Evolutionary conservation across 495 filamentous ascomycete genomes (phyloP).

Genomic region (Penicillium turbatum): DNA sequence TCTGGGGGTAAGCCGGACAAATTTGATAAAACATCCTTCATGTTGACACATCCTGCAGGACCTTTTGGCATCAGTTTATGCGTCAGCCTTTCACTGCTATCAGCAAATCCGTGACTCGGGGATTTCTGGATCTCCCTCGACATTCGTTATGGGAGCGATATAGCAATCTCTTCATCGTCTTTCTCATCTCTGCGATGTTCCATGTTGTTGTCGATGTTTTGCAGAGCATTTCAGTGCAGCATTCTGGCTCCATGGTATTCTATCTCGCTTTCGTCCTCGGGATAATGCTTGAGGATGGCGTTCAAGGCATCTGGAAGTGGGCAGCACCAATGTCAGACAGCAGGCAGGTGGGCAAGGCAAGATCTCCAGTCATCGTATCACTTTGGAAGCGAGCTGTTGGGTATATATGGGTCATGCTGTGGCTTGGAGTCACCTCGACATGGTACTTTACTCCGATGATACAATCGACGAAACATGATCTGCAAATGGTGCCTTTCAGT

Average conservation of each 20-base stretch:
- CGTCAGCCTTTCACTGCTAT: constrained; percentile 3
- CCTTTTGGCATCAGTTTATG: constrained; percentile 9
- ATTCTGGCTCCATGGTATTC: constrained; percentile 7
- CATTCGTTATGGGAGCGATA: constrained; percentile 2
- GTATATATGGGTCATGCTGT: constrained; percentile 8
- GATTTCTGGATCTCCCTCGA: not conserved
- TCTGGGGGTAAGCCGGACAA: not conserved
- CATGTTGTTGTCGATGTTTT: constrained; percentile 4
- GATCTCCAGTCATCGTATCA: not conserved
- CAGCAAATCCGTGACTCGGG: not conserved
- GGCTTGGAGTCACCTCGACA: constrained; percentile 13
- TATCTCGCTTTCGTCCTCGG: constrained; percentile 6
- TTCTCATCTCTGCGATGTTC: not conserved
- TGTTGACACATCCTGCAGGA: not conserved
- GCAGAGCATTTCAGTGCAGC: not conserved
- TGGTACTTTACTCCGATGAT: constrained; percentile 21
- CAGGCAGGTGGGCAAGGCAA: not conserved
- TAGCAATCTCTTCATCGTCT: constrained; percentile 2
- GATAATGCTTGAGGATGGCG: constrained; percentile 10
- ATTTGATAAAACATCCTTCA: not conserved
- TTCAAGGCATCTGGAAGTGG: constrained; percentile 3
- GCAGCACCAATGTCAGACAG: not conserved
- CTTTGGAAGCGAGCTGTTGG: constrained; percentile 6
- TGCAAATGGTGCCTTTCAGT: constrained; percentile 15
- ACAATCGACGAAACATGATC: constrained; percentile 4